A percentile compares a stretch with the other conserved stretches of the same genome.
phyloP scores from a whole-genome alignment of 495 filamentous ascomycete genomes.

The Immersiella caudata region DNA sequence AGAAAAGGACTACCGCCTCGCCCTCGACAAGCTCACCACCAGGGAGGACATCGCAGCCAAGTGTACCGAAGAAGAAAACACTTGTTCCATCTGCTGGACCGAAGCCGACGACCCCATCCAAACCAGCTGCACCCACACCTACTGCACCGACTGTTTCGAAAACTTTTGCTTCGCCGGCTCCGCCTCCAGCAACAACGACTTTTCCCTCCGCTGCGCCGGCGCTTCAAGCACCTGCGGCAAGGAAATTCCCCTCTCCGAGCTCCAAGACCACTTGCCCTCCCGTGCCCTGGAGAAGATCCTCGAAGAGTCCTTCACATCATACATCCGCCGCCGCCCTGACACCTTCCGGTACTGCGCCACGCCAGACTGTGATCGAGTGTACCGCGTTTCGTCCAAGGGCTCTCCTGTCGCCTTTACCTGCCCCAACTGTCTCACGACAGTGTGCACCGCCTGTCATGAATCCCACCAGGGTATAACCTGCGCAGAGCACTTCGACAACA shows the following conservation, averaged over 20 bases:
- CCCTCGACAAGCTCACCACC: slow-evolving; percentile 15
- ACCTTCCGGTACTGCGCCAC: slow-evolving; percentile 46
- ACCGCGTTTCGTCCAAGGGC: slow-evolving; percentile 32
- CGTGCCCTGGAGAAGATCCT: slow-evolving; percentile 45
- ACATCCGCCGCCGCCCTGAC: slow-evolving; percentile 40
- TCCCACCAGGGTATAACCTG: slow-evolving; percentile 44
- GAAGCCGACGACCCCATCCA: slow-evolving; percentile 41
- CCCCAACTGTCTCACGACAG: slow-evolving; percentile 36
- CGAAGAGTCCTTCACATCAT: slow-evolving; percentile 38
- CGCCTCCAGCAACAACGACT: slow-evolving; percentile 19
- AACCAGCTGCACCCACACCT: slow-evolving; percentile 47
- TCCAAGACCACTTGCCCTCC: slow-evolving; percentile 42
- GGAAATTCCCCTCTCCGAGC: slow-evolving; percentile 35
- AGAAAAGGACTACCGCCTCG: slow-evolving; percentile 24
- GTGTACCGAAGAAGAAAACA: not conserved
- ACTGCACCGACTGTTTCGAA: slow-evolving; percentile 51
- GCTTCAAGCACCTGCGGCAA: slow-evolving; percentile 30
- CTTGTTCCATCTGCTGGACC: slow-evolving; percentile 49
- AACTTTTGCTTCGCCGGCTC: slow-evolving; percentile 36
- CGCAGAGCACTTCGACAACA: slow-evolving; percentile 37
- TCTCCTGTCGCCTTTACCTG: slow-evolving; percentile 36
- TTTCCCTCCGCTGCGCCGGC: slow-evolving; percentile 38
- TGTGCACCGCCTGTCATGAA: slow-evolving; percentile 46
- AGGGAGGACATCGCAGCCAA: not conserved
- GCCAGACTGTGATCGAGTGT: slow-evolving; percentile 45